Base-by-base conservation (phyloP, 331 rosid species). In the Pyracantha coccinea region DNA sequence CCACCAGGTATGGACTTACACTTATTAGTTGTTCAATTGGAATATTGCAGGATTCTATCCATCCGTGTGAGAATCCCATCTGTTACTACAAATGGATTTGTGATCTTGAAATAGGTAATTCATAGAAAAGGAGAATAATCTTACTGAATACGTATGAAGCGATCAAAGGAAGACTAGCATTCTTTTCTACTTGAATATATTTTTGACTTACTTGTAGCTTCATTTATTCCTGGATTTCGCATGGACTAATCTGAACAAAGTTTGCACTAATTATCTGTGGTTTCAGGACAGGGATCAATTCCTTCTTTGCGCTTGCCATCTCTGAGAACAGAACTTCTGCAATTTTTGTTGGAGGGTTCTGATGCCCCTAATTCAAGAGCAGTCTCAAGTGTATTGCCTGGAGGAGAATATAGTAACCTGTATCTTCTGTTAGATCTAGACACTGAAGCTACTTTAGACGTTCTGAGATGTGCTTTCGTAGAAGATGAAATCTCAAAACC, bases 271-370 rank as follows among this genome's bases (percentile, higher is more conserved):
- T 63, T 52, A 32, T 73, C 11, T 69, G 15, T 62, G 9, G 80
- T 72, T 85, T 74, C 95, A 93, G 99, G 96, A 66, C 99, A 81
- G 47, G 97, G 99, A 82, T 78, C 83, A 80, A 86, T 94, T 81
- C 81, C 87, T 81, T 84, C 85, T 71, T 66, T 82, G 29, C 88
- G 92, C 50, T 74, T 94, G 83, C 93, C 87, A 80, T 94, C 96
- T 86, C 91, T 94, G 69, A 90, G 88, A 81, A 85, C 83, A 64
- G 96, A 94, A 81, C 91, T 94, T 65, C 84, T 94, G 20, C 86
- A 85, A 72, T 92, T 86, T 85, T 82, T 94, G 72, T 82, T 94
- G 77, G 93, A 92, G 83, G 65, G 77, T 55, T 79, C 88, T 66
- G 82, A 75, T 78, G 44, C 80, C 71, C 79, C 8, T 15, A 84